These are phyloP conservation scores for Lavandula angustifolia DNA, from an alignment of 257 asterid species.

Conservation along the genomic window DNA sequence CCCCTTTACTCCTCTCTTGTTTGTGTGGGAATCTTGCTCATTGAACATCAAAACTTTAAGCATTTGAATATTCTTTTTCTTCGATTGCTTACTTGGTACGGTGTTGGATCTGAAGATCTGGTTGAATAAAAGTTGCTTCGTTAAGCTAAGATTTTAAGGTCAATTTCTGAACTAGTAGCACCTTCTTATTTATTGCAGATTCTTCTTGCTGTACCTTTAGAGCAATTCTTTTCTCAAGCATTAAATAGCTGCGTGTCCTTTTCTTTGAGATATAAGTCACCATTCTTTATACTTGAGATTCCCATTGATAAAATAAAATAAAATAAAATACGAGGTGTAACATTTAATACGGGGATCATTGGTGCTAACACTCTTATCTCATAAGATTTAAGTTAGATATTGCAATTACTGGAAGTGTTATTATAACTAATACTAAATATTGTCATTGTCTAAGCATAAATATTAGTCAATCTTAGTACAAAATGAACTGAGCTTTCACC, in stretches of 20 bases:
- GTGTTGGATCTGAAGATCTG: constrained; percentile 13
- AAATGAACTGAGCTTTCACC: constrained; percentile 29
- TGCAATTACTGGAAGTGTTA: too few species aligned
- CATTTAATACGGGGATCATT: too few species aligned
- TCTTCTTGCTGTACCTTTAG: neutral
- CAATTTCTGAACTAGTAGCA: neutral
- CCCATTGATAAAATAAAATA: too few species aligned
- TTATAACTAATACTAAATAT: too few species aligned
- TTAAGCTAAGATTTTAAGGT: neutral
- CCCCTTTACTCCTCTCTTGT: constrained; percentile 53
- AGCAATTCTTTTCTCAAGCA: too few species aligned
- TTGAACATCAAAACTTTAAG: constrained; percentile 23
- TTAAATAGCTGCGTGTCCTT: neutral
- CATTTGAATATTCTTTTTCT: constrained; percentile 21
- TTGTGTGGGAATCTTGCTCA: constrained; percentile 57
- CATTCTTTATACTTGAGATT: too few species aligned
- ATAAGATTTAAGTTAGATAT: too few species aligned
- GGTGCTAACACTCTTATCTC: too few species aligned
- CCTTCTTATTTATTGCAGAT: neutral
- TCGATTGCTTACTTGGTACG: neutral
- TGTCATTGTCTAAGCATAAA: neutral
- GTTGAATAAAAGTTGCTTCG: constrained; percentile 28
- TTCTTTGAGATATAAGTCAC: neutral
- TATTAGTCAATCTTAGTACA: constrained; percentile 6
- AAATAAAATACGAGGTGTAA: too few species aligned